Conservation (phyloP, 805 yeast genomes). For the Scheffersomyces coipomensis region DNA sequence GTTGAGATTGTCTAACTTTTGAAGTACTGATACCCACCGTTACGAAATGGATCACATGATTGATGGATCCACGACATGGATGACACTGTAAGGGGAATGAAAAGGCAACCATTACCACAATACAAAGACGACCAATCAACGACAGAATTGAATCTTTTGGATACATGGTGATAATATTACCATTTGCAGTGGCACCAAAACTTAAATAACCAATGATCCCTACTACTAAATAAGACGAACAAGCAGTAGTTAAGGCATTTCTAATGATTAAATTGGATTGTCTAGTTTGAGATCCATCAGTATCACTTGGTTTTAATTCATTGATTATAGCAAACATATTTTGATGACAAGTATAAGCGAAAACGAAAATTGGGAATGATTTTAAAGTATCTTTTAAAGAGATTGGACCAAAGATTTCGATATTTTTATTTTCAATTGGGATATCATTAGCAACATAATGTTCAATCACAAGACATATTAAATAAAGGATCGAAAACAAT, state of each 20-base stretch:
- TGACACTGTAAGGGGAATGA: slow-evolving; percentile 80
- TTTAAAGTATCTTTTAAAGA: slow-evolving; percentile 42
- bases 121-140: slow-evolving; percentile 54
- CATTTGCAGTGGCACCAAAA: slow-evolving; percentile 63
- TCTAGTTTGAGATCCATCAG: slow-evolving; percentile 38
- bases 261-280: slow-evolving; percentile 50
- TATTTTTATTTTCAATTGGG: slow-evolving; percentile 11
- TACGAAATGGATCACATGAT: slow-evolving; percentile 59
- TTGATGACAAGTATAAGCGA: slow-evolving; percentile 82
- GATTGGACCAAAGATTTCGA: slow-evolving; percentile 40
- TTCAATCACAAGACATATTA: slow-evolving; percentile 53
- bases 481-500: slow-evolving; percentile 61
- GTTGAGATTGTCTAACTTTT: slow-evolving; percentile 17
- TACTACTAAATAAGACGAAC: slow-evolving; percentile 57
- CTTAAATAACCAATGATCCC: slow-evolving; percentile 72
- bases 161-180: slow-evolving; percentile 71
- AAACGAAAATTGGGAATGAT: slow-evolving; percentile 71
- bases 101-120: slow-evolving; percentile 71
- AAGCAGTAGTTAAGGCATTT: slow-evolving; percentile 56
- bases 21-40: slow-evolving; percentile 26
- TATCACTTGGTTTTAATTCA: slow-evolving; percentile 49
- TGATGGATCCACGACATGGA: slow-evolving; percentile 73
- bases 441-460: slow-evolving; percentile 39
- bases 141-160: slow-evolving; percentile 50
- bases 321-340: slow-evolving; percentile 75